A percentile compares a stretch with the other conserved stretches of the same genome.
Evolutionary conservation across 1,284 basidiomycete species (phyloP).

Genomic region (Bondarzewia mesenterica): DNA sequence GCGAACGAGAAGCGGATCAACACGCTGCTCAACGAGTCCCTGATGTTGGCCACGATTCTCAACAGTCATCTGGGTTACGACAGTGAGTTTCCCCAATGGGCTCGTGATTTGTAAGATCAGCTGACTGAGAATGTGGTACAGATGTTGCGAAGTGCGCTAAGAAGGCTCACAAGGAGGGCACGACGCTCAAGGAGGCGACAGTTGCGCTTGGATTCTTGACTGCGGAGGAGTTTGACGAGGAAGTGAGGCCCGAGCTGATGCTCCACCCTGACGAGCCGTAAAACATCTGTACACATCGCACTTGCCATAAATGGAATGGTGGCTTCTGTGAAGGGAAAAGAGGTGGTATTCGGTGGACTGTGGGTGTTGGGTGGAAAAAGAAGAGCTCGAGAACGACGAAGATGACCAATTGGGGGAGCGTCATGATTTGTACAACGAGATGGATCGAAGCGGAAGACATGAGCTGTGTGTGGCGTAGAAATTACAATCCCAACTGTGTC

Average conservation of each 20-base stretch:
- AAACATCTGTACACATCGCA: neutral
- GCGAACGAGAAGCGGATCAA: constrained; percentile 94
- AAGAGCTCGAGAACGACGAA: too few species aligned
- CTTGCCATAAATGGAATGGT: neutral
- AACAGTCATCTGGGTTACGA: constrained; percentile 94
- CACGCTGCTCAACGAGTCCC: constrained; percentile 85
- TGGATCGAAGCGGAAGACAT: neutral
- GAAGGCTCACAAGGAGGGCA: constrained; percentile 98
- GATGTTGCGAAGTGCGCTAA: constrained; percentile 98
- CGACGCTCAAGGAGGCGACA: constrained; percentile 92
- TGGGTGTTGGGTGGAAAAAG: too few species aligned
- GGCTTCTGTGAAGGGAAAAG: neutral
- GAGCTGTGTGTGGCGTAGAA: neutral
- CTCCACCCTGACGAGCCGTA: constrained; percentile 59
- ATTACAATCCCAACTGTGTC: neutral
- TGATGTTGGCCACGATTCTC: constrained; percentile 95
- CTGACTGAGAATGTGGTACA: constrained; percentile 23
- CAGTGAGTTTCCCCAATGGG: constrained; percentile 49
- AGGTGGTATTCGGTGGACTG: neutral
- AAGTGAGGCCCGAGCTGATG: constrained; percentile 93
- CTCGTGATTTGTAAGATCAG: constrained; percentile 3
- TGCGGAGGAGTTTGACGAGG: constrained; percentile 89
- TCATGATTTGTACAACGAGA: too few species aligned
- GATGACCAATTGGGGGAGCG: too few species aligned
- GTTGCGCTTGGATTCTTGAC: constrained; percentile 83